A percentile compares a stretch with the other conserved stretches of the same genome.
phyloP scores from a whole-genome alignment of 108 stramenopile species.

The Epithemia pelagica region DNA sequence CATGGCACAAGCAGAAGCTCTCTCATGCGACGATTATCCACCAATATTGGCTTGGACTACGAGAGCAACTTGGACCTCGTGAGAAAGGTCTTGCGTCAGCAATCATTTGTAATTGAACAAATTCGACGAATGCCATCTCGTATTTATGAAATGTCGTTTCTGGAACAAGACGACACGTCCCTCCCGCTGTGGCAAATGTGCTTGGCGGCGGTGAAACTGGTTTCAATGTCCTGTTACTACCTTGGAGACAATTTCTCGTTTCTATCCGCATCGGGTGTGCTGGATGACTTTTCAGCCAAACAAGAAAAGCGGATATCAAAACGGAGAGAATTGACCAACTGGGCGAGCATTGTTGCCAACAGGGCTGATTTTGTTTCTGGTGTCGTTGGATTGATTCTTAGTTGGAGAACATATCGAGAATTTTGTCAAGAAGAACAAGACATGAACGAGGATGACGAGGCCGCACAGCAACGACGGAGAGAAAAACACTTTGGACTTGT shows the following conservation, averaged over 20 bases:
- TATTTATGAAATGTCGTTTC: background rate
- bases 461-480: constrained; percentile 2
- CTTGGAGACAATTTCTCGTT: constrained; percentile 70
- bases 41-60: constrained; percentile 47
- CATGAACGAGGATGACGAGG: constrained; percentile 12
- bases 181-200: constrained; percentile 41
- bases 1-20: constrained; percentile 10
- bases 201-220: constrained; percentile 52
- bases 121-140: constrained; percentile 8
- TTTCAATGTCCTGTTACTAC: constrained; percentile 71
- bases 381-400: constrained; percentile 51
- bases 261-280: constrained; percentile 45
- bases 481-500: constrained; percentile 57
- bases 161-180: background rate
- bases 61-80: background rate
- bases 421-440: constrained; percentile 17
- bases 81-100: background rate
- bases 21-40: constrained; percentile 28
- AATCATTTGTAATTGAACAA: constrained; percentile 4
- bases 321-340: constrained; percentile 18
- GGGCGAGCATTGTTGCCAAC: constrained; percentile 37
- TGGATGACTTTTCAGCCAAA: constrained; percentile 35
- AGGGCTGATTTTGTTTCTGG: constrained; percentile 66
- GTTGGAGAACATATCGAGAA: constrained; percentile 23
- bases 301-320: background rate